A percentile compares a stretch with the other conserved stretches of the same genome.
These are phyloP conservation scores for Cystoderma amianthinum DNA, from an alignment of 768 basidiomycete genomes.

Conservation along the genomic window DNA sequence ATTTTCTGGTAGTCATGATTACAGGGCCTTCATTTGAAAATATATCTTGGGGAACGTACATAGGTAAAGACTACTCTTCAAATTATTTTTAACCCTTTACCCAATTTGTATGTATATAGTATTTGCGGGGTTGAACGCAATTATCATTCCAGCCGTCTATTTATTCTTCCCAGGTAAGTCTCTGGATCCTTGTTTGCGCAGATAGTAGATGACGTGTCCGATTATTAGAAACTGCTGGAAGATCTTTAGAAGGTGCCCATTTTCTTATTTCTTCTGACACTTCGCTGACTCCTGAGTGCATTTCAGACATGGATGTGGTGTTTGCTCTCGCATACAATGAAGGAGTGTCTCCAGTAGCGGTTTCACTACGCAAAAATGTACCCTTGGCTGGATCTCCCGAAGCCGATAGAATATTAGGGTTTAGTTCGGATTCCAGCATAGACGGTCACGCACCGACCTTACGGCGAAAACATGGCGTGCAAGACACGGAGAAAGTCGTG, in stretches of 20 bases:
- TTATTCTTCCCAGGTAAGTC: slow-evolving; percentile 41
- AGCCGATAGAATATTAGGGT: slow-evolving; percentile 35
- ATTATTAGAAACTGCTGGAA: slow-evolving; percentile 42
- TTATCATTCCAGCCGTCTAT: slow-evolving; percentile 51
- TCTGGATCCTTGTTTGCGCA: too few species aligned
- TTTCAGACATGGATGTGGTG: slow-evolving; percentile 37
- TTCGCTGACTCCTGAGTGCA: too few species aligned
- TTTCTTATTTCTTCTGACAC: too few species aligned
- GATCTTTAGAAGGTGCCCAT: slow-evolving; percentile 40
- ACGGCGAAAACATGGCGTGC: neutral
- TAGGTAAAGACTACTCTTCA: slow-evolving; percentile 21
- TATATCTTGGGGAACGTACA: slow-evolving; percentile 55
- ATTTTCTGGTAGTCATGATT: slow-evolving; percentile 56
- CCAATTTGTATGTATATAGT: slow-evolving; percentile 15
- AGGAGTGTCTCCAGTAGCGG: slow-evolving; percentile 33
- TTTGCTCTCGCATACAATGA: slow-evolving; percentile 39
- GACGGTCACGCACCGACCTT: slow-evolving; percentile 17
- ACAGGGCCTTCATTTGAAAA: slow-evolving; percentile 53
- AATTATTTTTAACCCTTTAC: neutral
- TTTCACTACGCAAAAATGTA: slow-evolving; percentile 36
- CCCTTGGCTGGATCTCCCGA: slow-evolving; percentile 36
- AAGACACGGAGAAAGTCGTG: neutral
- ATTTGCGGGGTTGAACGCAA: slow-evolving; percentile 50
- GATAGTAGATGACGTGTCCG: too few species aligned
- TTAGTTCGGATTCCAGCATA: slow-evolving; percentile 24